Base-by-base conservation (phyloP, 306 rosid species). In the Sophora flavescens region DNA sequence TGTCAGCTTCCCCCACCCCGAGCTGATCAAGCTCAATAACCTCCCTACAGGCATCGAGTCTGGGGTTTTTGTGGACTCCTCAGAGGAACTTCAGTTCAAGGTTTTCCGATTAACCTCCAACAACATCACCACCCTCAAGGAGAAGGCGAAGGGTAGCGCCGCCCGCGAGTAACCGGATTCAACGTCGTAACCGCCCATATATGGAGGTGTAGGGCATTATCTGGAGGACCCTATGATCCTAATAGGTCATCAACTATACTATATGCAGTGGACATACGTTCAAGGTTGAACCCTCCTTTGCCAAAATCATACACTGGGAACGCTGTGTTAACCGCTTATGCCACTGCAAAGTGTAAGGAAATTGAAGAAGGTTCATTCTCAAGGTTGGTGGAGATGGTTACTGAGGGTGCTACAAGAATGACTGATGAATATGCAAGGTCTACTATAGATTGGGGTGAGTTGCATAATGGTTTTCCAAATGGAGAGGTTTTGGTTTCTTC, bases 401-500 rank as follows among this genome's bases (percentile, higher is more conserved):
- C 1, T 0, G 91, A 92, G 72, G 97, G 96, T 4, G 83, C 91
- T 3, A 39, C 0, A 32, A 88, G 96, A 65, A 83, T 92, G 78
- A 90, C 59, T 2, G 84, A 87, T 42, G 92, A 93, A 70, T 90
- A 93, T 13, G 96, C 70, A 3, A 87, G 83, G 74, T 93, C 94
- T 0, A 74, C 69, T 2, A 87, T 89, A 39, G 97, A 93, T 30
- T 87, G 94, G 90, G 94, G 97, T 6, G 92, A 89, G 78, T 0
- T 90, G 42, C 48, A 86, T 77, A 63, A 51, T 51, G 97, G 97
- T 57, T 86, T 84, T 77, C 97, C 94, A 4, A 73, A 82, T 11
- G 96, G 97, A 15, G 96, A 90, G 35, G 75, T 93, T 35, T 48
- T 93, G 87, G 87, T 93, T 36, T 93, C 96, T 11, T 90, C 96